Percentiles rank a stretch among this genome's conserved stretches.
These are phyloP conservation scores for Rhizopus microsporus DNA, from an alignment of 371 early-diverging fungal species.

Conservation along the genomic window DNA sequence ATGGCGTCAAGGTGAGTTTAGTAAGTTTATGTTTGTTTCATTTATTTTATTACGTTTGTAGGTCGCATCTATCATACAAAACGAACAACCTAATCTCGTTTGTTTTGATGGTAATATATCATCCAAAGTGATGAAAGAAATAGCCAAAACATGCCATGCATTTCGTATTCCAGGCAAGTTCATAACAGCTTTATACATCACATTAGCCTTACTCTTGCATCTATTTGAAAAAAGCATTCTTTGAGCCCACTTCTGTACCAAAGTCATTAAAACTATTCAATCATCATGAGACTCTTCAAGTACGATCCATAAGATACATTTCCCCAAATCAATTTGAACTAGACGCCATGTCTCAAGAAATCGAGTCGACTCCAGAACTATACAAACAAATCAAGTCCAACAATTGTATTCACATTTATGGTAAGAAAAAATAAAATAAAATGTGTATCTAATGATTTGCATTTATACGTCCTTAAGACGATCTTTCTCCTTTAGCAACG, in stretches of 20 bases:
- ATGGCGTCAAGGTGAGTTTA: conserved; percentile 32
- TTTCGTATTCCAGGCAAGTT: conserved; percentile 40
- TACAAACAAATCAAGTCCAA: background rate
- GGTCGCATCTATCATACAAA: conserved; percentile 35
- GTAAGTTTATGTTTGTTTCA: too few species aligned
- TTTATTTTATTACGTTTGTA: conserved; percentile 5
- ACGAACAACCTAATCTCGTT: conserved; percentile 48
- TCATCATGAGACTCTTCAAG: conserved; percentile 16
- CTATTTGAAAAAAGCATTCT: conserved; percentile 53
- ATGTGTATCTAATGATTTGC: background rate
- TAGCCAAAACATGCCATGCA: conserved; percentile 36
- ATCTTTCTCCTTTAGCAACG: conserved; percentile 18
- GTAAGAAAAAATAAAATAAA: background rate
- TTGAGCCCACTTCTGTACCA: conserved; percentile 91
- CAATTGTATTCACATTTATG: background rate
- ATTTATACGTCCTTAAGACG: background rate
- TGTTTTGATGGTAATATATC: conserved; percentile 79
- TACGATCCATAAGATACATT: conserved; percentile 43
- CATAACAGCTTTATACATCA: background rate
- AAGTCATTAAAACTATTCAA: conserved; percentile 71
- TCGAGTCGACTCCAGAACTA: conserved; percentile 17
- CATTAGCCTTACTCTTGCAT: background rate
- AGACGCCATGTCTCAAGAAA: conserved; percentile 59
- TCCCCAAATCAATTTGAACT: conserved; percentile 74
- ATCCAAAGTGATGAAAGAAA: conserved; percentile 34